A percentile compares a stretch with the other conserved stretches of the same genome.
Evolutionary conservation across 1,284 basidiomycete species (phyloP).

Genomic region (Rhizoctonia solani): DNA sequence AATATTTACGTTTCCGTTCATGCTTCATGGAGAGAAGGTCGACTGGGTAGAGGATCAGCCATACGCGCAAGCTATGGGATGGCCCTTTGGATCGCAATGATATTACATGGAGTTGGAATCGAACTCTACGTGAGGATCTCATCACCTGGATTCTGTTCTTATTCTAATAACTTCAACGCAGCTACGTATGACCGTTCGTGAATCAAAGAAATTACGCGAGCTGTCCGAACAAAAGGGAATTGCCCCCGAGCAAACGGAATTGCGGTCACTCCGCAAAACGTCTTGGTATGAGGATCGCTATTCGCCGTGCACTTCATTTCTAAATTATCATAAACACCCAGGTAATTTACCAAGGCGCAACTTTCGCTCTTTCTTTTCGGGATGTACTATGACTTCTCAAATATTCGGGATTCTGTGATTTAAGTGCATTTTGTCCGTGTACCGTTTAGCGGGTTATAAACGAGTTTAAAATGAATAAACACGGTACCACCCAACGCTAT

Average conservation of each 20-base stretch:
- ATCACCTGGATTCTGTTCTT: neutral
- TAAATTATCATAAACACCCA: too few species aligned
- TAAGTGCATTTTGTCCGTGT: too few species aligned
- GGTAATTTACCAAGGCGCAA: too few species aligned
- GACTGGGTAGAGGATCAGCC: conserved; percentile 28
- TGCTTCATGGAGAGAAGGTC: conserved; percentile 21
- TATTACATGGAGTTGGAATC: conserved; percentile 36
- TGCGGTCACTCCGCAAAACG: neutral
- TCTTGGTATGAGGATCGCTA: conserved; percentile 29
- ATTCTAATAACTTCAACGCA: neutral
- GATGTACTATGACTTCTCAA: too few species aligned
- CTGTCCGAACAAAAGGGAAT: conserved; percentile 9
- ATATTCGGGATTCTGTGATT: too few species aligned
- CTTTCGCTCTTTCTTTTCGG: too few species aligned
- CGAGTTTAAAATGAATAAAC: too few species aligned
- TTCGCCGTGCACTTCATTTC: too few species aligned
- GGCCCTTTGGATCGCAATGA: conserved; percentile 35
- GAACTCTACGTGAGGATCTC: conserved; percentile 36
- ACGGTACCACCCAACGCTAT: too few species aligned
- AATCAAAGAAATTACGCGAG: conserved; percentile 11
- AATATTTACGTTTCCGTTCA: conserved; percentile 27
- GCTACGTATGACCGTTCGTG: conserved; percentile 16
- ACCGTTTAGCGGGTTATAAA: too few species aligned
- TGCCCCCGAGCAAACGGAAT: neutral
- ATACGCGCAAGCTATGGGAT: conserved; percentile 35